Evolutionary conservation across 345 rosid genomes (phyloP).

Genomic region (Syzygium aqueum): DNA sequence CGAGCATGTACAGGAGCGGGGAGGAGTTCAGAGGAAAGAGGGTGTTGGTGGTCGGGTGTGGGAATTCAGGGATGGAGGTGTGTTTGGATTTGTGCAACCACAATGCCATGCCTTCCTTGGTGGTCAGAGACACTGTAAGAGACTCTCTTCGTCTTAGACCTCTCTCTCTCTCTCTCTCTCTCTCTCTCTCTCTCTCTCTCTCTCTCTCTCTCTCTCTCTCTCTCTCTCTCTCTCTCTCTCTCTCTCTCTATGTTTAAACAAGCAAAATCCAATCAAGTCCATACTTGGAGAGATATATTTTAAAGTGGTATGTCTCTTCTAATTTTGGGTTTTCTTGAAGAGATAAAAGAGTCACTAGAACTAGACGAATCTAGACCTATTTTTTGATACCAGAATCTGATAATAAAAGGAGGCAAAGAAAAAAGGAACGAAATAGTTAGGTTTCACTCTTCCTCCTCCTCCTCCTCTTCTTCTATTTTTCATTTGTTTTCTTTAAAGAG

Average conservation of each 20-base stretch:
- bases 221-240: too few relatives aligned
- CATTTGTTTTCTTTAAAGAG: neutral
- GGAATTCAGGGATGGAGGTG: conserved; percentile 98
- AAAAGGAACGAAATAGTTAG: neutral
- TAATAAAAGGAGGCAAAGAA: neutral
- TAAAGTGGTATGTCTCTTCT: neutral
- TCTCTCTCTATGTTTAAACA: neutral
- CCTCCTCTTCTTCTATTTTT: neutral
- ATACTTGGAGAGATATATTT: neutral
- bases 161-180: neutral
- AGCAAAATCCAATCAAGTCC: neutral
- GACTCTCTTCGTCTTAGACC: neutral
- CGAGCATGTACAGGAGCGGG: conserved; percentile 60
- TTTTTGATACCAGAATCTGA: neutral
- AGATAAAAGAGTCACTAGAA: neutral
- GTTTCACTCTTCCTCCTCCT: neutral
- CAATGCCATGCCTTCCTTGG: conserved; percentile 69
- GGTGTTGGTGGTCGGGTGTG: conserved; percentile 92
- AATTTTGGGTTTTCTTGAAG: neutral
- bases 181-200: too few relatives aligned
- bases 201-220: too few relatives aligned
- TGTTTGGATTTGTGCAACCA: conserved; percentile 89
- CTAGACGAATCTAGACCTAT: neutral
- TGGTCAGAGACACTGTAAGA: conserved; percentile 80
- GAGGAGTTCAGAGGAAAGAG: conserved; percentile 52